A percentile compares a stretch with the other conserved stretches of the same genome.
Conservation (phyloP, 2,329 filamentous ascomycete genomes). For the Colletotrichum sp. region DNA sequence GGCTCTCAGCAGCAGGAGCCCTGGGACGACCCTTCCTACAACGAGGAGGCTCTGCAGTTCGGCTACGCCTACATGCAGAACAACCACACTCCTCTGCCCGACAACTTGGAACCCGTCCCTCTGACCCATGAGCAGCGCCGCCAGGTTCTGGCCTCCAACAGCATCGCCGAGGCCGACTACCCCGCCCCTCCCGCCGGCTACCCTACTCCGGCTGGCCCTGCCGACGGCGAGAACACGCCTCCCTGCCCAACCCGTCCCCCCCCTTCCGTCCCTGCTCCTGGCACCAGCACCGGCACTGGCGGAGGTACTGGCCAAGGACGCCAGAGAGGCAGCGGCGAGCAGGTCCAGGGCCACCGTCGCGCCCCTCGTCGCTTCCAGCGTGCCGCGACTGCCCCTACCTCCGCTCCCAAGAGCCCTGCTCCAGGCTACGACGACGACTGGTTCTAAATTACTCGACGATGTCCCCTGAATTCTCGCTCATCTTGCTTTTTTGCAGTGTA, state of each 20-base stretch:
- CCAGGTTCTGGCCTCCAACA: not conserved
- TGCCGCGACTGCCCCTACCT: conserved; percentile 6
- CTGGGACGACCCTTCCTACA: conserved; percentile 1
- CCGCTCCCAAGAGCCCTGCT: conserved; percentile 4
- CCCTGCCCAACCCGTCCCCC: conserved; percentile 6
- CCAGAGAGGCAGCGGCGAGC: not conserved
- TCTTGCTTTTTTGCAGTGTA: not conserved
- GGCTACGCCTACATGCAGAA: conserved; percentile 9
- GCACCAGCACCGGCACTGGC: not conserved
- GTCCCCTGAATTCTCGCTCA: not conserved
- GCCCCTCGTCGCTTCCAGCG: conserved; percentile 10
- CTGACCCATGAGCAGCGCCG: conserved; percentile 4
- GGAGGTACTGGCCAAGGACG: not conserved
- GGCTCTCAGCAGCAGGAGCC: not conserved
- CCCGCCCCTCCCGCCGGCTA: conserved; percentile 1
- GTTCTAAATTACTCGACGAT: not conserved
- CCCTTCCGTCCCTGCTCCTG: not conserved
- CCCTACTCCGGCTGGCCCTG: not conserved
- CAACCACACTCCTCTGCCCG: not conserved
- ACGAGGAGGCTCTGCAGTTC: conserved; percentile 5
- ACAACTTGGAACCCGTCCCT: not conserved
- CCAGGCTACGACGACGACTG: conserved; percentile 15
- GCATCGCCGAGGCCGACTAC: conserved; percentile 10
- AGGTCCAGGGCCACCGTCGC: conserved; percentile 1
- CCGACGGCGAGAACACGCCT: not conserved